phyloP scores from a whole-genome alignment of 2,329 filamentous ascomycete genomes.

The Cytospora piceae region DNA sequence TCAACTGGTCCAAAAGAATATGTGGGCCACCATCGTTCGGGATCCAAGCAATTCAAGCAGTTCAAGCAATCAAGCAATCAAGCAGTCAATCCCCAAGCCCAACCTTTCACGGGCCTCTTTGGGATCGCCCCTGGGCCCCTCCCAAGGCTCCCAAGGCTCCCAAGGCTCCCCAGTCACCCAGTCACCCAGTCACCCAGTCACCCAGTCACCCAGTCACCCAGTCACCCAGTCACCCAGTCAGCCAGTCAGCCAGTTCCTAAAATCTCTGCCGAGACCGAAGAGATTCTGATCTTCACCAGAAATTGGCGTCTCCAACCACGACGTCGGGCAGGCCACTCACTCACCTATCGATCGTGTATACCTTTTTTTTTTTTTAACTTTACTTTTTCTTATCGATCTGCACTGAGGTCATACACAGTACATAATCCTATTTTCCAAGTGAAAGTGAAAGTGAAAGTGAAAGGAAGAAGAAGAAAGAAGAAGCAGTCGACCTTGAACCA shows the following conservation, averaged over 20 bases:
- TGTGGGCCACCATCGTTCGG: constrained; percentile 1
- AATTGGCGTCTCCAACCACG: constrained; percentile 7
- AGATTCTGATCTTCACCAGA: constrained; percentile 30
- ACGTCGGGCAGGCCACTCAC: constrained; percentile 4
- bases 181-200: constrained; percentile 5
- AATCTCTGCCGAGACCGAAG: constrained; percentile 17
- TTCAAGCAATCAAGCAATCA: too few species aligned
- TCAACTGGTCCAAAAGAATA: background rate
- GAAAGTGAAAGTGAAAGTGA: constrained; percentile 3
- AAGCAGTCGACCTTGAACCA: constrained; percentile 3
- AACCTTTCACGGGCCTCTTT: too few species aligned
- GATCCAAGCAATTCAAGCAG: too few species aligned
- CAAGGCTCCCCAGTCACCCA: background rate
- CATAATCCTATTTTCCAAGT: constrained; percentile 1
- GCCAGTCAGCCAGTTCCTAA: constrained; percentile 11
- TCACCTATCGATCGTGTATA: too few species aligned
- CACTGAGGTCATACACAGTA: background rate
- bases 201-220: background rate
- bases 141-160: background rate
- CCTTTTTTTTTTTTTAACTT: too few species aligned
- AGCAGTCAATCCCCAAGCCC: too few species aligned
- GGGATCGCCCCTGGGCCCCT: constrained; percentile 3
- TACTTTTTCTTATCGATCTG: background rate
- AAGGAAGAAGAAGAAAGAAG: background rate
- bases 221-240: background rate